Evolutionary conservation across 139 green algal genomes (phyloP), one percentile per base, ranked within the genome.

Genomic region (Deuterostichococcus epilithicus): DNA sequence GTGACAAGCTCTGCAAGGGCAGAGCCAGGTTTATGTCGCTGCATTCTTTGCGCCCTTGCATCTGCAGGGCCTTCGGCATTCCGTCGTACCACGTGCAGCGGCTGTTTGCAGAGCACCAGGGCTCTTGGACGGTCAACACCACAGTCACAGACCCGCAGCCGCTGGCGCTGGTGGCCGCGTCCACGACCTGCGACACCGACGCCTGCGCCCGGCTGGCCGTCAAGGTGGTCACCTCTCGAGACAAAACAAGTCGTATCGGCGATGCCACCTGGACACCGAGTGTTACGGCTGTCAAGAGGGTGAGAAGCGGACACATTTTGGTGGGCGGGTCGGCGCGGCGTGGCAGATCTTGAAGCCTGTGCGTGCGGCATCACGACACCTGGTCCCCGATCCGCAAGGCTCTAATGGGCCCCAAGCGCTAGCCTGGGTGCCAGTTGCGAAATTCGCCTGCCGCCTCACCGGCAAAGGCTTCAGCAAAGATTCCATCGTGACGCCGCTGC

Each of bases 21-120:
- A n/a, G n/a, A n/a, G n/a, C n/a, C n/a, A n/a, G n/a, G n/a, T n/a
- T 63, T 63, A 20, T n/a, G 18, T 28, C 8, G 20, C 52, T 63
- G 52, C 10, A 25, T 30, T 63, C 26, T 3, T 28, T 63, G 26
- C 18, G 10, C 20, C 18, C n/a, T n/a, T 28, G 20, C 35, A 20
- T 18, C 59, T 63, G 80, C 75, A 81, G 76, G 69, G 84, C 75
- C 74, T 88, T 78, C 79, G 81, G 77, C 22, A 89, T 80, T 35
- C 80, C 82, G 10, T 83, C 73, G n/a, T 91, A 87, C 78, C 72
- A 86, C 32, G 85, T 91, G 75, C 87, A 91, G 76, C 74, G 72
- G 45, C 80, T 91, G 69, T 91, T 88, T 74, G 67, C 78, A 33
- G 35, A 80, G 60, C 42, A 73, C 15, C 76, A 82, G 68, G 83